A percentile compares a stretch with the other conserved stretches of the same genome.
Conservation (phyloP, 1,284 basidiomycete species). For the Cutaneotrichosporon dermatis region DNA sequence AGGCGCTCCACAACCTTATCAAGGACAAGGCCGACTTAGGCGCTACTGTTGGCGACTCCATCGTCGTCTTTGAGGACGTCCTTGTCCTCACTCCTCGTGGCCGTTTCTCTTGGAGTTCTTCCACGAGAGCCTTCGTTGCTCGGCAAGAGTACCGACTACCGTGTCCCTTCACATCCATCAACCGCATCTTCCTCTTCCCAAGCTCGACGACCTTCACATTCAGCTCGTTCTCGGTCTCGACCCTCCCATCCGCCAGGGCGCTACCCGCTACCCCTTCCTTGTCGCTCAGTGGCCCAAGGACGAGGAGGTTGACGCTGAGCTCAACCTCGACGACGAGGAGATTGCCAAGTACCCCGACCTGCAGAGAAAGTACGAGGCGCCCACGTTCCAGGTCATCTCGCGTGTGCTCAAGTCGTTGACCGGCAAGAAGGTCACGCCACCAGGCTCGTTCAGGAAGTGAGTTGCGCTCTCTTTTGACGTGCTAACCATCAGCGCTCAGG, state of each 20-base stretch:
- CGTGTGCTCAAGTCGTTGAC: conserved; percentile 88
- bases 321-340: conserved; percentile 76
- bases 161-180: conserved; percentile 88
- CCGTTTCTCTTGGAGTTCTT: conserved; percentile 97
- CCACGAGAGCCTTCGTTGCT: conserved; percentile 86
- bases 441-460: conserved; percentile 79
- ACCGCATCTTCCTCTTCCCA: conserved; percentile 90
- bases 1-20: conserved; percentile 93
- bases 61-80: conserved; percentile 94
- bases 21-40: conserved; percentile 97
- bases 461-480: conserved; percentile 10
- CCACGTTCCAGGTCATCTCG: conserved; percentile 93
- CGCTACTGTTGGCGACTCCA: conserved; percentile 83
- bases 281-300: conserved; percentile 97
- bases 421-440: conserved; percentile 80
- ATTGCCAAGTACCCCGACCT: conserved; percentile 53
- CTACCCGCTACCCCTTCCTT: conserved; percentile 94
- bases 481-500: conserved; percentile 46
- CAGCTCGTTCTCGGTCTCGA: conserved; percentile 88
- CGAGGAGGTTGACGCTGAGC: conserved; percentile 92
- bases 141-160: conserved; percentile 99
- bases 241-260: conserved; percentile 94
- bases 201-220: conserved; percentile 89
- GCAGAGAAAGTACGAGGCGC: conserved; percentile 63
- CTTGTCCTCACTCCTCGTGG: conserved; percentile 95